Conservation (phyloP, 2,329 filamentous ascomycete genomes). For the Epichloe hybrida region DNA sequence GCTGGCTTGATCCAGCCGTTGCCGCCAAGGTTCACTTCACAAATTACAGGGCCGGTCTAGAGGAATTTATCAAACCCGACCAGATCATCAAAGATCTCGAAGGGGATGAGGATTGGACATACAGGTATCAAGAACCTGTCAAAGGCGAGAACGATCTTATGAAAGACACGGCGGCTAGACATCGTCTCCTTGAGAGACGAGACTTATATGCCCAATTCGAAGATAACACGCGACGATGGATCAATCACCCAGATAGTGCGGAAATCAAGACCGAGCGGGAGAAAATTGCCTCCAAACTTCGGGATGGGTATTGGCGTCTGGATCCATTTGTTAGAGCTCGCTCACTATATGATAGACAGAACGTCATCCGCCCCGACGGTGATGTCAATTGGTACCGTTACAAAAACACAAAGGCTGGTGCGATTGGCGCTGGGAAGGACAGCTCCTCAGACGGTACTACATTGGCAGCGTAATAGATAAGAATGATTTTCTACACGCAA, state of each 20-base stretch:
- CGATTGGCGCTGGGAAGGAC: neutral
- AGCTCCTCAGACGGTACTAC: neutral
- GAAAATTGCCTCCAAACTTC: slow-evolving; percentile 48
- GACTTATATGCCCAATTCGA: slow-evolving; percentile 62
- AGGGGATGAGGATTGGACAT: slow-evolving; percentile 74
- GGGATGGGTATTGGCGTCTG: slow-evolving; percentile 71
- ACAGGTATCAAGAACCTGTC: slow-evolving; percentile 65
- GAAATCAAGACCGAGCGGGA: slow-evolving; percentile 44
- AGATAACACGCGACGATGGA: slow-evolving; percentile 61
- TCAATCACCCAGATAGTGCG: slow-evolving; percentile 31
- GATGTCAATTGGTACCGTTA: slow-evolving; percentile 55
- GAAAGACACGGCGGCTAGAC: slow-evolving; percentile 49
- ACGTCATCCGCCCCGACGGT: slow-evolving; percentile 55
- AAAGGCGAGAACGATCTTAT: slow-evolving; percentile 65
- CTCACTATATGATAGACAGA: slow-evolving; percentile 72
- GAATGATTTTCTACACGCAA: neutral
- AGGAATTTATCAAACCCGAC: slow-evolving; percentile 55
- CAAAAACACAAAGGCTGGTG: neutral
- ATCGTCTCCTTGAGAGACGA: slow-evolving; percentile 49
- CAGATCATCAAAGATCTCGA: slow-evolving; percentile 74
- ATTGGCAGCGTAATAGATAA: slow-evolving; percentile 20
- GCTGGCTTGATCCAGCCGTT: slow-evolving; percentile 95
- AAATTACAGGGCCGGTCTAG: slow-evolving; percentile 65
- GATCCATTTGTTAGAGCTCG: slow-evolving; percentile 78
- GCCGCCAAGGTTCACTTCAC: slow-evolving; percentile 90